Percentiles rank a stretch among this genome's conserved stretches.
Conservation (phyloP, 164 flowering plant species). For the Malania oleifera region DNA sequence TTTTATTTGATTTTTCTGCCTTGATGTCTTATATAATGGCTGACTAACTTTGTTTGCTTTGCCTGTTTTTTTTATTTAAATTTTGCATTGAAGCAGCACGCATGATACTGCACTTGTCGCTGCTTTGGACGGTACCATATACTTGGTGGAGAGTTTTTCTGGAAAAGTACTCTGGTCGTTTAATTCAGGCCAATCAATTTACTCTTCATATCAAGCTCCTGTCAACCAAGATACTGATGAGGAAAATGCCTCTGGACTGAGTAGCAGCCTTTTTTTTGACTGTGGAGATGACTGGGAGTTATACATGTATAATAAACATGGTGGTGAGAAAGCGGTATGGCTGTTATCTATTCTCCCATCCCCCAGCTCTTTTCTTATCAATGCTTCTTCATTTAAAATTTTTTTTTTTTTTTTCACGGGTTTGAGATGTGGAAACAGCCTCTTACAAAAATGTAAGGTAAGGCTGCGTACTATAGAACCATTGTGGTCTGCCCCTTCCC, state of each 20-base stretch:
- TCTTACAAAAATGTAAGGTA: too few species aligned
- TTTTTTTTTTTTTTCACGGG: too few species aligned
- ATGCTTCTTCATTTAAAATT: too few species aligned
- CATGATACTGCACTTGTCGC: constrained; percentile 31
- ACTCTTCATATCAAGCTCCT: constrained; percentile 48
- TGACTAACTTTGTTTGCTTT: too few species aligned
- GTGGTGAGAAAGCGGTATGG: constrained; percentile 38
- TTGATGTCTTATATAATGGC: too few species aligned
- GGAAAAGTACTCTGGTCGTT: constrained; percentile 45
- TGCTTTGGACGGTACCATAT: constrained; percentile 47
- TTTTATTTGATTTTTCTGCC: too few species aligned
- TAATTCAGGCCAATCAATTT: constrained; percentile 44
- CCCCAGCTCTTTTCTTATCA: too few species aligned
- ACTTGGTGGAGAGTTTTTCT: constrained; percentile 32
- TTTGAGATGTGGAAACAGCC: too few species aligned
- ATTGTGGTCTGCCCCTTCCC: too few species aligned
- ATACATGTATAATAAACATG: constrained; percentile 26
- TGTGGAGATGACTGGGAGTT: constrained; percentile 49
- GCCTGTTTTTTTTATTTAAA: too few species aligned
- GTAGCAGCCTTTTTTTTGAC: constrained; percentile 33
- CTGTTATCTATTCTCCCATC: too few species aligned
- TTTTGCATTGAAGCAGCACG: constrained; percentile 28
- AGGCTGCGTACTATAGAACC: too few species aligned
- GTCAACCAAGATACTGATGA: constrained; percentile 18
- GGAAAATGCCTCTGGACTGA: constrained; percentile 22